Evolutionary conservation across 2,329 filamentous ascomycete genomes (phyloP).

Genomic region (Waltergamsia citrina): DNA sequence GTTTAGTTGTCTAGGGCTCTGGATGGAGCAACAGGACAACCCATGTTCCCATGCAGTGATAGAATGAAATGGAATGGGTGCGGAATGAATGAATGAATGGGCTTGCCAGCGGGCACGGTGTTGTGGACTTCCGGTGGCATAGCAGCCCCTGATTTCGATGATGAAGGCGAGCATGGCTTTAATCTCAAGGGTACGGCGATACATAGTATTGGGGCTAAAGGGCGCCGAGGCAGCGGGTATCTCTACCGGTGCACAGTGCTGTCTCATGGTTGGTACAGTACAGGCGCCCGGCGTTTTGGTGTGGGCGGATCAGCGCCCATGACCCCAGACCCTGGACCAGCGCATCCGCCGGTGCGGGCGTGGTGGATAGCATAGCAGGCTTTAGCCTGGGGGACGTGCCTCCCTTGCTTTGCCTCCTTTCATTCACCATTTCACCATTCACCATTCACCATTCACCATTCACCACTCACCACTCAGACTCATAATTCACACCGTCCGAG

Average conservation of each 20-base stretch:
- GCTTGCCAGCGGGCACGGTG: conserved; percentile 6
- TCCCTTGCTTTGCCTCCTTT: conserved; percentile 1
- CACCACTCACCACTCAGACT: too few relatives aligned
- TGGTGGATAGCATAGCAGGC: not conserved
- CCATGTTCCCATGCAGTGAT: not conserved
- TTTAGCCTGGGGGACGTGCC: not conserved
- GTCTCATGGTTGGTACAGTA: not conserved
- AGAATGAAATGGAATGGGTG: not conserved
- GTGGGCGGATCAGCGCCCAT: conserved; percentile 6
- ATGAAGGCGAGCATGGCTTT: not conserved
- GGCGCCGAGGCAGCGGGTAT: too few relatives aligned
- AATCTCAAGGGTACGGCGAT: too few relatives aligned
- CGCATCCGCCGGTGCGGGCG: conserved; percentile 3
- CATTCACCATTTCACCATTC: too few relatives aligned
- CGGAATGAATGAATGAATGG: too few relatives aligned
- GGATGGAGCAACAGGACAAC: too few relatives aligned
- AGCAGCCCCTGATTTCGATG: not conserved
- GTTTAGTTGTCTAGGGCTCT: too few relatives aligned
- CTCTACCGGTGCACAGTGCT: conserved; percentile 3
- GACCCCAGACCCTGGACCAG: conserved; percentile 4
- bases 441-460: too few relatives aligned
- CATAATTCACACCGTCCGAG: too few relatives aligned
- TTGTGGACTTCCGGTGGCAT: conserved; percentile 3
- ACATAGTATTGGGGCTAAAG: too few relatives aligned
- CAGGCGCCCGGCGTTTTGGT: conserved; percentile 5